A percentile compares a stretch with the other conserved stretches of the same genome.
Evolutionary conservation across 768 basidiomycete genomes (phyloP).

Genomic region (Hericium coralloides): DNA sequence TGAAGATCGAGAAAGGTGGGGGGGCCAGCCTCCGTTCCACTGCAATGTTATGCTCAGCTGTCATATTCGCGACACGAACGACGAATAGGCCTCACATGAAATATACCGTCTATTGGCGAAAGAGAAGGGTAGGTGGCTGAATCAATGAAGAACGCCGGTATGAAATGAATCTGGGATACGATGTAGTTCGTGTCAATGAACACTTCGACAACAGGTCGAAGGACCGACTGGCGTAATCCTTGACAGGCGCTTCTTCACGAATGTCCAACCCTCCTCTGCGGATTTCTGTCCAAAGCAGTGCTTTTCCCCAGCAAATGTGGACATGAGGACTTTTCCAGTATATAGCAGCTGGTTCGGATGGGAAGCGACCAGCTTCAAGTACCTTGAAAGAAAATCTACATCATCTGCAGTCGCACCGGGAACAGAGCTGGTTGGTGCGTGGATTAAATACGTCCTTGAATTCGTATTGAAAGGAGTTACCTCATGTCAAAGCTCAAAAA

Average conservation of each 20-base stretch:
- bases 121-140: slow-evolving; percentile 24
- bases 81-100: slow-evolving; percentile 17
- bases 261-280: slow-evolving; percentile 20
- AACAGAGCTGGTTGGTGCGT: slow-evolving; percentile 22
- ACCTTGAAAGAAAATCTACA: slow-evolving; percentile 16
- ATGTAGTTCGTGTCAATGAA: background rate
- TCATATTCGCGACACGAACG: background rate
- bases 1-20: slow-evolving; percentile 35
- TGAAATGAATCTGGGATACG: slow-evolving; percentile 19
- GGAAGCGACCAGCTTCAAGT: slow-evolving; percentile 19
- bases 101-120: slow-evolving; percentile 32
- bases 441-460: background rate
- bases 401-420: slow-evolving; percentile 11
- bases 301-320: slow-evolving; percentile 30
- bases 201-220: no score
- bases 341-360: slow-evolving; percentile 25
- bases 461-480: slow-evolving; percentile 9
- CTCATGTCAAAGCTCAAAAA: slow-evolving; percentile 32
- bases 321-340: slow-evolving; percentile 23
- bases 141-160: slow-evolving; percentile 24
- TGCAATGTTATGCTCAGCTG: slow-evolving; percentile 4
- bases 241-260: slow-evolving; percentile 18
- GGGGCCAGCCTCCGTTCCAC: slow-evolving; percentile 24
- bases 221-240: slow-evolving; percentile 22
- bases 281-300: slow-evolving; percentile 23